Base-by-base conservation (phyloP, 352 stramenopile species). In the Achlya hypogyna region DNA sequence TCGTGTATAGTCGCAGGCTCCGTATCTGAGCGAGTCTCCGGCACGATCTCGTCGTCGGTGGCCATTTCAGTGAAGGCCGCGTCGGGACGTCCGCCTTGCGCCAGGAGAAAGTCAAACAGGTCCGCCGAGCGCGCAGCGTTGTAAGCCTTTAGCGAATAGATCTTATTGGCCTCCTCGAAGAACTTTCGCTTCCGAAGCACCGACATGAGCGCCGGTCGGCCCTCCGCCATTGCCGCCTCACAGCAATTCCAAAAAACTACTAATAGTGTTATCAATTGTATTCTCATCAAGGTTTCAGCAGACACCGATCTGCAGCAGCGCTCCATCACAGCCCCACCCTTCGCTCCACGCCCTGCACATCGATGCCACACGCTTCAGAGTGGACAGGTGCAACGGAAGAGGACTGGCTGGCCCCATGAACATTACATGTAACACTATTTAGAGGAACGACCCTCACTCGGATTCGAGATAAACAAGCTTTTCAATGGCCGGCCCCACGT, bases 161-260 rank as follows among this genome's bases (percentile, higher is more conserved):
- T 58, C 42, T 70, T 58, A 25, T 70, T 52, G 20, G 89, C 72
- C 18, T 79, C 82, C 12, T 70, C 71, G 63, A 91, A 93, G 71
- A 90, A 91, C 71, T 89, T 90, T 70, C 81, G 78, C 72, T 93
- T 90, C 43, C 78, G 77, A 45, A 81, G 79, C 59, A 77, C 75
- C 16, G 60, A 28, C 60, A 67, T 67, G 31, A 67, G 34, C 28
- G 28, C 27, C 4, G 18, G 18, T 16, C 10, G 49, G 10, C 25
- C 25, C 10, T 31, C 31, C 12, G 25, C 49, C 31, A 56, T 56
- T n/a, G 49, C 25, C 49, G 38, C 49, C 49, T 56, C 25, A n/a
- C 49, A 56, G 25, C 49, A n/a, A 18, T 45, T 18, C 2, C 12
- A 18, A 10, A 18, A 10, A 45, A 45, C 14, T 45, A 45, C 12